phyloP scores from a whole-genome alignment of 306 rosid species.

The Sindora glabra region DNA sequence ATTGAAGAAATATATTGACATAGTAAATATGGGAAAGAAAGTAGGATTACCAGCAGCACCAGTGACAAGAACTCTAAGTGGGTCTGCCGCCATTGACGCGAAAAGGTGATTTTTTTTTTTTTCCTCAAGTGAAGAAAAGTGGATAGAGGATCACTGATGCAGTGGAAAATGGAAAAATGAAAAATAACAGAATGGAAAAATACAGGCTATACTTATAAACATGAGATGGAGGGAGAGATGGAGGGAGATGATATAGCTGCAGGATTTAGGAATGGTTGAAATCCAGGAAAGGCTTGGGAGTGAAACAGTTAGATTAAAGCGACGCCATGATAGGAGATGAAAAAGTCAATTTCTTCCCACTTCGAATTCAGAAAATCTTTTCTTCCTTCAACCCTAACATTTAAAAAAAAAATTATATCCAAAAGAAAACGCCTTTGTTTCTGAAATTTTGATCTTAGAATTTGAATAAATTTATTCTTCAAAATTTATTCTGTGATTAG shows the following conservation, averaged over 20 bases:
- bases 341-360: too few relatives aligned
- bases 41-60: constrained; percentile 46
- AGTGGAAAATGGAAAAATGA: not conserved
- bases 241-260: not conserved
- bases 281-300: constrained; percentile 22
- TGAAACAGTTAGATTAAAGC: too few relatives aligned
- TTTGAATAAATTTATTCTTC: too few relatives aligned
- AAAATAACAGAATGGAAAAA: not conserved
- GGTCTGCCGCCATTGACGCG: constrained; percentile 27
- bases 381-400: too few relatives aligned
- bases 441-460: too few relatives aligned
- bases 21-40: not conserved
- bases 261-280: not conserved
- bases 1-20: too few relatives aligned
- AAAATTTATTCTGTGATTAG: too few relatives aligned
- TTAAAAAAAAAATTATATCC: too few relatives aligned
- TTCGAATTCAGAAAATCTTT: too few relatives aligned
- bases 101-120: not conserved
- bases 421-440: too few relatives aligned
- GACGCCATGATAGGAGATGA: too few relatives aligned
- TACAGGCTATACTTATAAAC: not conserved
- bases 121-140: too few relatives aligned
- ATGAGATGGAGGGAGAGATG: not conserved
- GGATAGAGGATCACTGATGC: not conserved
- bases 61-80: constrained; percentile 40